Base-by-base conservation (phyloP, 441 rosid species). In the Syzygium malaccense region DNA sequence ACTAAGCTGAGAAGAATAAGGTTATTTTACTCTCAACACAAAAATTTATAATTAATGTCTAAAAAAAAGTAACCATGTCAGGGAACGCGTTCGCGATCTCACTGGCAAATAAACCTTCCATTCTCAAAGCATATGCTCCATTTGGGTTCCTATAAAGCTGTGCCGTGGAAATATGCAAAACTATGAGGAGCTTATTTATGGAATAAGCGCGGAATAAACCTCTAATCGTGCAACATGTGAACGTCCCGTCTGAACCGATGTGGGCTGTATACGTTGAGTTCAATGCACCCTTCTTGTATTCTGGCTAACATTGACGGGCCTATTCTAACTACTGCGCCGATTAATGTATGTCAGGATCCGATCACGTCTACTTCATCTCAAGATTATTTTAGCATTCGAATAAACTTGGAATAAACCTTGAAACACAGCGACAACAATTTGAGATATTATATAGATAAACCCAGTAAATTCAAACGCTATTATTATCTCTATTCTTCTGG, bases 341-440 rank as follows among this genome's bases (percentile, higher is more conserved):
- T 19, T 0, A 33, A 0, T 33, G 48, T 9, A 10, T 68, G 26
- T 10, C 2, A 0, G 2, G 26, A 68, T 68, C 1, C 2, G 2
- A 68, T 14, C 2, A 20, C 2, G 28, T 18, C 7, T 1, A 2
- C 26, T 14, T 32, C 9, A 32, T 68, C 48, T 68, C 5, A 5
- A 1, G 8, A 33, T 33, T 68, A 68, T 68, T 68, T 5, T 33
- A 68, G 14, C 26, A 33, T 10, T 19, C 20, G 28, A 19, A 9
- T 68, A 68, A 68, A 11, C 28, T 32, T 33, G 4, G 49, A 33
- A 33, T 33, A 68, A 68, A 5, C 79, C 79, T 68, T 4, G 8
- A 68, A 68, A 68, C 48, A 10, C 1, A 4, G 4, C 10, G 79
- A 19, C 2, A 1, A 10, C 25, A 3, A 6, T 33, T 18, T 19